Evolutionary conservation across 2,329 filamentous ascomycete species (phyloP).

Genomic region (Chaetomium strumarium): DNA sequence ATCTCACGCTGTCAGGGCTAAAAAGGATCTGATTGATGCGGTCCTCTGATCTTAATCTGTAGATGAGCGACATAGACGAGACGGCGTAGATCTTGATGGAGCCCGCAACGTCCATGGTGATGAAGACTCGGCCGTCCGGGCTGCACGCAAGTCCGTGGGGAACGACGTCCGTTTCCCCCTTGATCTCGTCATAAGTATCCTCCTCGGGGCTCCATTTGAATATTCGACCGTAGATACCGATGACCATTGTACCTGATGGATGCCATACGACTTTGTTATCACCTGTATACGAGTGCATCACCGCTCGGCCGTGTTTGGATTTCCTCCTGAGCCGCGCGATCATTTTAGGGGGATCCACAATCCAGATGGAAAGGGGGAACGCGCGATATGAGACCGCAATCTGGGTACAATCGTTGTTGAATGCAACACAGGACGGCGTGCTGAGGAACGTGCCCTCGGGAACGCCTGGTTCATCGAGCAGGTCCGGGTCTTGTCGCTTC

Average conservation of each 20-base stretch:
- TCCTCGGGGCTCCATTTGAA: conserved; percentile 26
- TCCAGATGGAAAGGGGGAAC: conserved; percentile 21
- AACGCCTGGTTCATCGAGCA: conserved; percentile 16
- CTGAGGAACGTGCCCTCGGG: conserved; percentile 14
- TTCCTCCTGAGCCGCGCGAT: conserved; percentile 17
- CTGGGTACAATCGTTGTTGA: conserved; percentile 20
- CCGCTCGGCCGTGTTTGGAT: not conserved
- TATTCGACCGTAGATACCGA: conserved; percentile 18
- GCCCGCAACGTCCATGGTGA: conserved; percentile 16
- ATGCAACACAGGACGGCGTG: conserved; percentile 15
- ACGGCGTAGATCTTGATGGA: conserved; percentile 17
- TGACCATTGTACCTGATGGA: not conserved
- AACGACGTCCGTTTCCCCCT: conserved; percentile 7
- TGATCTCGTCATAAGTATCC: conserved; percentile 20
- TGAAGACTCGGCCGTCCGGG: conserved; percentile 18
- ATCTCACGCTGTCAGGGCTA: conserved; percentile 17
- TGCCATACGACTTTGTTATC: not conserved
- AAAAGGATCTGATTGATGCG: conserved; percentile 17
- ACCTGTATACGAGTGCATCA: not conserved
- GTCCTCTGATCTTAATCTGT: conserved; percentile 18
- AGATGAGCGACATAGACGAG: conserved; percentile 20
- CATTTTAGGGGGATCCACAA: conserved; percentile 19
- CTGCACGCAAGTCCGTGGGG: conserved; percentile 7
- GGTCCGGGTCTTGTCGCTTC: not conserved
- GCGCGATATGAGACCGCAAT: conserved; percentile 18